phyloP scores from a whole-genome alignment of 352 stramenopile genomes.

The Globisporangium recalcitrans region DNA sequence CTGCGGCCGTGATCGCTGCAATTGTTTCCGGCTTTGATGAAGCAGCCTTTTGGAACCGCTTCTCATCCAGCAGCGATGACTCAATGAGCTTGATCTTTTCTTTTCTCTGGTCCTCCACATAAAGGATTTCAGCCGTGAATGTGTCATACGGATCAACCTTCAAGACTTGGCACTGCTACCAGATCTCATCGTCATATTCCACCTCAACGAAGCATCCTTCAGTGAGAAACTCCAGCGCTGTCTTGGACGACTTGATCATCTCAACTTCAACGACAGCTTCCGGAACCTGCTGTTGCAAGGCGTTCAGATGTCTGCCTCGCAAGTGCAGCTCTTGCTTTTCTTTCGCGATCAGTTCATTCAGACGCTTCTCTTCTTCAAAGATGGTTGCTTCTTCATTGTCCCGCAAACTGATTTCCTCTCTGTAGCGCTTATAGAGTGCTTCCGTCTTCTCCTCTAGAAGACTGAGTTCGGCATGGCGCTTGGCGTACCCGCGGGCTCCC shows the following conservation, averaged over 20 bases:
- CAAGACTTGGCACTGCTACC: slow-evolving; percentile 61
- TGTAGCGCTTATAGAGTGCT: slow-evolving; percentile 39
- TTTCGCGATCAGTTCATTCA: slow-evolving; percentile 36
- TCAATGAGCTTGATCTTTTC: slow-evolving; percentile 69
- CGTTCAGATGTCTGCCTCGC: slow-evolving; percentile 39
- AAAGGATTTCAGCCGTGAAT: slow-evolving; percentile 56
- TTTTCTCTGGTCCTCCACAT: slow-evolving; percentile 49
- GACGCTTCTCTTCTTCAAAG: slow-evolving; percentile 40
- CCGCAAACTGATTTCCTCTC: slow-evolving; percentile 33
- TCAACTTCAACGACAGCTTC: slow-evolving; percentile 49
- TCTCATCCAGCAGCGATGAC: slow-evolving; percentile 21
- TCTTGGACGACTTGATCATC: slow-evolving; percentile 41
- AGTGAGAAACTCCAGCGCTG: slow-evolving; percentile 61
- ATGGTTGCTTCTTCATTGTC: slow-evolving; percentile 43
- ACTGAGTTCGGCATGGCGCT: slow-evolving; percentile 59
- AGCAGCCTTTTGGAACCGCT: slow-evolving; percentile 18
- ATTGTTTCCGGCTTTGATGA: slow-evolving; percentile 22
- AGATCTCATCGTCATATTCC: slow-evolving; percentile 65
- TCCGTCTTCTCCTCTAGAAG: slow-evolving; percentile 52
- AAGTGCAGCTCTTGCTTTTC: slow-evolving; percentile 34
- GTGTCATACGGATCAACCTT: slow-evolving; percentile 53
- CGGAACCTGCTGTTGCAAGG: slow-evolving; percentile 61
- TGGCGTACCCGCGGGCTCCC: slow-evolving; percentile 67
- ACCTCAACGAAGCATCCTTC: slow-evolving; percentile 54
- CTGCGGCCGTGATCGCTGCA: slow-evolving; percentile 41